Evolutionary conservation across 75 land plant species (phyloP).

Genomic region (Selaginella tamariscina): DNA sequence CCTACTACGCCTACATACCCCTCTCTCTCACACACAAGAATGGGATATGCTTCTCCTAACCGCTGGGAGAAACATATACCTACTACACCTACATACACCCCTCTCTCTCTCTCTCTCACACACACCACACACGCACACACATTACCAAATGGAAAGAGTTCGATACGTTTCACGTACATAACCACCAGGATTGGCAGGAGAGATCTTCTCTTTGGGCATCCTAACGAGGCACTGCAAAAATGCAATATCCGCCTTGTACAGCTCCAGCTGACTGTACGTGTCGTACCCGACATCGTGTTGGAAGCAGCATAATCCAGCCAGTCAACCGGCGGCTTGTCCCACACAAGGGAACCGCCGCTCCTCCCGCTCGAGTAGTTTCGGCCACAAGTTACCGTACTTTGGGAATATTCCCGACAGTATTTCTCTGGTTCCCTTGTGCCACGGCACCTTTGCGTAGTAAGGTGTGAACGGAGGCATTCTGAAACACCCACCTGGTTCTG

Average conservation of each 20-base stretch:
- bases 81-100: too few species aligned
- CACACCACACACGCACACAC: background rate
- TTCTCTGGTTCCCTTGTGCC: constrained; percentile 82
- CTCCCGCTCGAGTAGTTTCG: constrained; percentile 98
- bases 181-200: background rate
- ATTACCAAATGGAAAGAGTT: background rate
- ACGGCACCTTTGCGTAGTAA: constrained; percentile 64
- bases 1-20: too few species aligned
- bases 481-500: background rate
- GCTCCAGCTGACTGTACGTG: constrained; percentile 58
- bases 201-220: background rate
- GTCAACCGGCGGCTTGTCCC: constrained; percentile 86
- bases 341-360: constrained; percentile 48
- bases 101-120: background rate
- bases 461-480: constrained; percentile 49
- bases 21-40: too few species aligned
- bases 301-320: constrained; percentile 91
- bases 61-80: background rate
- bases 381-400: constrained; percentile 93
- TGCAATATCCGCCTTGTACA: constrained; percentile 65
- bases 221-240: constrained; percentile 69
- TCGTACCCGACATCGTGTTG: constrained; percentile 94
- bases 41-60: background rate
- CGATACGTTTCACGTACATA: background rate
- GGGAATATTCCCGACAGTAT: constrained; percentile 84